These are phyloP conservation scores for Shiraia bambusicola DNA, from an alignment of 2,329 filamentous ascomycete genomes.

Conservation along the genomic window DNA sequence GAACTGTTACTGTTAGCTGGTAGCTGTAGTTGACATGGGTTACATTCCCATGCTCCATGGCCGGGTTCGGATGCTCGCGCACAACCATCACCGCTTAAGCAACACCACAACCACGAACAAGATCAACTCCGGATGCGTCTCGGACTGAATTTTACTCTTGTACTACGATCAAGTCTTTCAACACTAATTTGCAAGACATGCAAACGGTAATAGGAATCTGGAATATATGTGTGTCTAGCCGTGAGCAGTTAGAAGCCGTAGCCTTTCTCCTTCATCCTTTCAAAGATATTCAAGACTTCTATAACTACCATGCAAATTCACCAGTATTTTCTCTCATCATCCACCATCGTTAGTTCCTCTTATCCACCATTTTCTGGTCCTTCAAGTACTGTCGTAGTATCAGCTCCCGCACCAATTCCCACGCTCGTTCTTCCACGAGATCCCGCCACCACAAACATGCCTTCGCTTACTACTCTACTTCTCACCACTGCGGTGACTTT, in stretches of 20 bases:
- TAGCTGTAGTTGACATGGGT: neutral
- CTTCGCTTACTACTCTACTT: slow-evolving; percentile 12
- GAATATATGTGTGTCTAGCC: slow-evolving; percentile 10
- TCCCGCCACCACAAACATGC: slow-evolving; percentile 5
- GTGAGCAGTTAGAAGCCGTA: slow-evolving; percentile 4
- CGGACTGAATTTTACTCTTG: slow-evolving; percentile 13
- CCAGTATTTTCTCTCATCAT: neutral
- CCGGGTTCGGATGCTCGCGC: slow-evolving; percentile 19
- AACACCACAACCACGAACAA: slow-evolving; percentile 18
- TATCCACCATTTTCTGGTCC: neutral
- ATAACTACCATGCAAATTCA: too few species aligned
- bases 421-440: neutral
- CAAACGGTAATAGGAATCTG: slow-evolving; percentile 18
- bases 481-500: slow-evolving; percentile 12
- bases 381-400: neutral
- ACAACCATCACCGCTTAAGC: slow-evolving; percentile 3
- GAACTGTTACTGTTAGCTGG: neutral
- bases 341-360: neutral
- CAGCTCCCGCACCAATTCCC: neutral
- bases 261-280: neutral
- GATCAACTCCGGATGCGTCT: slow-evolving; percentile 19
- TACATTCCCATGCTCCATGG: slow-evolving; percentile 25
- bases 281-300: neutral
- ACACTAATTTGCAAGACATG: slow-evolving; percentile 4
- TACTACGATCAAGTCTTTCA: slow-evolving; percentile 10